These are phyloP conservation scores for Phytophthora sp. DNA, from an alignment of 352 stramenopile species.

Conservation along the genomic window DNA sequence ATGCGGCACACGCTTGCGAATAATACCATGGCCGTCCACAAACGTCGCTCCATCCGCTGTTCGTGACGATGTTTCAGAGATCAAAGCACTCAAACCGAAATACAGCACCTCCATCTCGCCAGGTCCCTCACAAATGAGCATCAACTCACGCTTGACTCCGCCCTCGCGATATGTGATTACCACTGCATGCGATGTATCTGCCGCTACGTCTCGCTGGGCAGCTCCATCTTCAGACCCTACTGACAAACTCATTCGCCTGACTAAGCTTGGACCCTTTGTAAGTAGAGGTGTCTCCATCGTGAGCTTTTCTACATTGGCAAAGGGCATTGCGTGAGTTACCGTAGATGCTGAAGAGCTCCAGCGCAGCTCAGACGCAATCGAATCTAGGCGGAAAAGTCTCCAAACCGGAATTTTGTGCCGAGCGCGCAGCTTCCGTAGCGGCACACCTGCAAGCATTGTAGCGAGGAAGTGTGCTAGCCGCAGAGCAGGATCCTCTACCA, in stretches of 20 bases:
- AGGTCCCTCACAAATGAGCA: constrained; percentile 67
- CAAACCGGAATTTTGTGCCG: constrained; percentile 57
- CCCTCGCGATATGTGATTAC: constrained; percentile 46
- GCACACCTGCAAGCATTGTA: constrained; percentile 66
- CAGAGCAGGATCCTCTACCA: constrained; percentile 47
- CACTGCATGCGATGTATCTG: constrained; percentile 30
- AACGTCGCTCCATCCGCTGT: constrained; percentile 56
- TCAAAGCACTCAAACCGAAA: constrained; percentile 56
- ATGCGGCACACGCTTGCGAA: constrained; percentile 66
- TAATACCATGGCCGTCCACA: constrained; percentile 66
- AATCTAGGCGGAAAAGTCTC: constrained; percentile 63
- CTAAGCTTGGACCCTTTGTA: constrained; percentile 13
- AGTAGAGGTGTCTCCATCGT: constrained; percentile 52
- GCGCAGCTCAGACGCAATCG: constrained; percentile 62
- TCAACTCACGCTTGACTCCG: constrained; percentile 39
- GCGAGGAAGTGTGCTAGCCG: constrained; percentile 66
- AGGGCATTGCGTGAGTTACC: constrained; percentile 49
- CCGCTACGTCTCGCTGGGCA: neutral
- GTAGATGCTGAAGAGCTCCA: constrained; percentile 50
- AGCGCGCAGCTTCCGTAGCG: constrained; percentile 62
- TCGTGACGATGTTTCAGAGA: constrained; percentile 46
- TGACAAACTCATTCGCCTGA: constrained; percentile 14
- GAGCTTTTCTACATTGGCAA: constrained; percentile 47
- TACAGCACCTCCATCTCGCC: constrained; percentile 64
- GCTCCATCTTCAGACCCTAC: neutral